These are phyloP conservation scores for Aquilaria sinensis DNA, from an alignment of 345 rosid genomes.

Conservation along the genomic window DNA sequence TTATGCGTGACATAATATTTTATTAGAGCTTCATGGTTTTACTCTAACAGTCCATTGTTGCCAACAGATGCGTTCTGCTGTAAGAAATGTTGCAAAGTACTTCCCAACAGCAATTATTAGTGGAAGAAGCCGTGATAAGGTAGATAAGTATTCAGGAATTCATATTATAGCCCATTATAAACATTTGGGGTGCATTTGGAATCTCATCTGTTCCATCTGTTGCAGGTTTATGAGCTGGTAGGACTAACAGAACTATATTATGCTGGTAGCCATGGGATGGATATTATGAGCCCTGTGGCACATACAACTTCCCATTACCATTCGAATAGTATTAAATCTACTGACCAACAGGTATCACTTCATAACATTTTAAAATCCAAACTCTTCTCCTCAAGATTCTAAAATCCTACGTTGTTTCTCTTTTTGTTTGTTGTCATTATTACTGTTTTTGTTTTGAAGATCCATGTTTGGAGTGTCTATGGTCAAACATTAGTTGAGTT, in stretches of 20 bases:
- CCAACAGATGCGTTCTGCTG: conserved; percentile 85
- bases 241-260: conserved; percentile 89
- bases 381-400: not conserved
- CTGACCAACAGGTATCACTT: conserved; percentile 55
- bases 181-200: not conserved
- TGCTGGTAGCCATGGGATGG: conserved; percentile 99
- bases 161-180: not conserved
- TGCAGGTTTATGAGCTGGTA: conserved; percentile 79
- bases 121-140: conserved; percentile 96
- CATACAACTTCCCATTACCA: conserved; percentile 35
- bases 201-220: conserved; percentile 5
- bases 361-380: not conserved
- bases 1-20: not conserved
- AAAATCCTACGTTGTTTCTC: not conserved
- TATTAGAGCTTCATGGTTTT: not conserved
- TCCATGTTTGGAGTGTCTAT: too few species aligned
- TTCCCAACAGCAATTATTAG: conserved; percentile 95
- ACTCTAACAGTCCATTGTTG: not conserved
- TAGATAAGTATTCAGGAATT: conserved; percentile 13
- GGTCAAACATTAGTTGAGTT: too few species aligned
- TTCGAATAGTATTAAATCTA: conserved; percentile 44
- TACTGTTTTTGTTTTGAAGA: not conserved
- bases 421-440: not conserved
- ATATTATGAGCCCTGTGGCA: conserved; percentile 66
- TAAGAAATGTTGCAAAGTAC: conserved; percentile 60